Evolutionary conservation across 352 stramenopile species (phyloP).

Genomic region (Phytophthora pinifolia): DNA sequence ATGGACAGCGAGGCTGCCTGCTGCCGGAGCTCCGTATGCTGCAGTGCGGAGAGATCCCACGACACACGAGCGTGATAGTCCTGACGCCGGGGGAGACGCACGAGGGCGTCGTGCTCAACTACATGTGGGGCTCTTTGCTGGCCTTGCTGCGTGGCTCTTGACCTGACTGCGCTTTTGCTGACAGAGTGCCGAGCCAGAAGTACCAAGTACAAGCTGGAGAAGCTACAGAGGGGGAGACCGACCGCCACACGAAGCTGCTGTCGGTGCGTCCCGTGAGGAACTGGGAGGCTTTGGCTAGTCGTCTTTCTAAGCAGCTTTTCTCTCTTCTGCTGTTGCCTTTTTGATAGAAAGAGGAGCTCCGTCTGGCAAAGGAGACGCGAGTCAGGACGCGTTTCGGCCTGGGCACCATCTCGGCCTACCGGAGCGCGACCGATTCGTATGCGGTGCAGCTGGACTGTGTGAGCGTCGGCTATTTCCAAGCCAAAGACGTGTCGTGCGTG

Average conservation of each 20-base stretch:
- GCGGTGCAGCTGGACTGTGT: conserved; percentile 35
- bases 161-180: neutral
- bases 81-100: neutral
- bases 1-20: conserved; percentile 45
- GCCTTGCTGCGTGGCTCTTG: neutral
- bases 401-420: conserved; percentile 26
- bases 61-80: conserved; percentile 43
- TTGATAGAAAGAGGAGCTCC: conserved; percentile 31
- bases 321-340: neutral
- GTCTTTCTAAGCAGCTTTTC: neutral
- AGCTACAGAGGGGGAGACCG: neutral
- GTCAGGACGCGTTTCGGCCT: conserved; percentile 31
- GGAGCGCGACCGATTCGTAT: conserved; percentile 36
- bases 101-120: conserved; percentile 25
- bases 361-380: conserved; percentile 27
- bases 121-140: conserved; percentile 20
- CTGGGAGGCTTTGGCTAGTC: too few species aligned
- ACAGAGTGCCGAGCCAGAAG: conserved; percentile 32
- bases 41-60: conserved; percentile 65
- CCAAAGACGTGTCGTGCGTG: conserved; percentile 52
- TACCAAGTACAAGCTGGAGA: conserved; percentile 25
- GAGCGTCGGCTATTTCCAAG: conserved; percentile 38
- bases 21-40: conserved; percentile 72
- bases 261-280: conserved; percentile 21
- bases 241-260: conserved; percentile 34